A percentile compares a stretch with the other conserved stretches of the same genome.
Evolutionary conservation across 495 filamentous ascomycete species (phyloP).

Genomic region (Aspergillus campestris): DNA sequence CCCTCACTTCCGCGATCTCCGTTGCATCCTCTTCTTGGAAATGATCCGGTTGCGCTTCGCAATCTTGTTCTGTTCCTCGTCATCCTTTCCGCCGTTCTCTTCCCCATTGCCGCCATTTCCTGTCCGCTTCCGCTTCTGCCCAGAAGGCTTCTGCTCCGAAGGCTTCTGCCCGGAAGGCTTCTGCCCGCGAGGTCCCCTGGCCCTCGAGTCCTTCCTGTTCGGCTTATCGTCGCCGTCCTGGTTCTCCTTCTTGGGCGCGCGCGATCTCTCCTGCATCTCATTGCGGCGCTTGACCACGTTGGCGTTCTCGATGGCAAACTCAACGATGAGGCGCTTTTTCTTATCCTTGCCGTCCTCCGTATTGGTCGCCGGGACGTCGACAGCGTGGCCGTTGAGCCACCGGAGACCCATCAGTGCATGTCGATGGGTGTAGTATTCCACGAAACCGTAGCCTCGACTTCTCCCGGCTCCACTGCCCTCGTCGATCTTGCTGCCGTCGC

Average conservation of each 20-base stretch:
- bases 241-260: conserved; percentile 17
- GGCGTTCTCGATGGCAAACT: conserved; percentile 98
- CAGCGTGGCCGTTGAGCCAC: conserved; percentile 80
- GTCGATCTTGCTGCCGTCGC: conserved; percentile 68
- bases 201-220: conserved; percentile 17
- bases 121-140: conserved; percentile 36
- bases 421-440: conserved; percentile 91
- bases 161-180: background rate
- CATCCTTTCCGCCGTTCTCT: conserved; percentile 18
- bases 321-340: conserved; percentile 79
- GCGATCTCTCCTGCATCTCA: conserved; percentile 58
- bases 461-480: conserved; percentile 68
- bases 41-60: conserved; percentile 59
- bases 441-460: conserved; percentile 90
- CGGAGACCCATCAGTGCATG: conserved; percentile 92
- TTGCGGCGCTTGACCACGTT: conserved; percentile 76
- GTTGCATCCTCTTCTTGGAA: conserved; percentile 55
- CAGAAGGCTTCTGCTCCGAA: conserved; percentile 8
- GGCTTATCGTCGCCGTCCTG: conserved; percentile 11
- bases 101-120: conserved; percentile 21
- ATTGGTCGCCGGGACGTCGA: conserved; percentile 30
- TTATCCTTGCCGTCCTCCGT: conserved; percentile 43
- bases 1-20: conserved; percentile 42
- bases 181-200: background rate
- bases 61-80: conserved; percentile 44